phyloP scores from a whole-genome alignment of 2,329 filamentous ascomycete species.

The Grosmannia clavigera region DNA sequence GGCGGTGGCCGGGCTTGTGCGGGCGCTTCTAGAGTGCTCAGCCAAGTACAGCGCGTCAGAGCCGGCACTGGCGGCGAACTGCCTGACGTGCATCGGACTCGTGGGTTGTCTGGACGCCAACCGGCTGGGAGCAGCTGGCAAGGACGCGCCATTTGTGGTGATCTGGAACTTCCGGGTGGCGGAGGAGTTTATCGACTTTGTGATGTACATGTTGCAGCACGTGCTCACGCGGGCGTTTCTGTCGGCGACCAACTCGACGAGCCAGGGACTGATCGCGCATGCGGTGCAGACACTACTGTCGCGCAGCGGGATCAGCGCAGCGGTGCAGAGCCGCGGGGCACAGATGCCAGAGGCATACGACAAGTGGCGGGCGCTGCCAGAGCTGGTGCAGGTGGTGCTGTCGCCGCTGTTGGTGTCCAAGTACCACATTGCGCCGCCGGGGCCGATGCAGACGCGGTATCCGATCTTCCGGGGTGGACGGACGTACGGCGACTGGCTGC shows the following conservation, averaged over 20 bases:
- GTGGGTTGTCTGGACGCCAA: conserved; percentile 90
- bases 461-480: conserved; percentile 62
- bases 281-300: conserved; percentile 86
- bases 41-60: conserved; percentile 64
- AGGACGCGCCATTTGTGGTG: conserved; percentile 74
- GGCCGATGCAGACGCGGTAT: conserved; percentile 48
- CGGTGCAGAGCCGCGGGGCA: conserved; percentile 19
- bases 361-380: conserved; percentile 69
- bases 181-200: conserved; percentile 74
- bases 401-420: conserved; percentile 77
- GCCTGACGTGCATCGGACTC: conserved; percentile 72
- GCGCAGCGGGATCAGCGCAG: conserved; percentile 58
- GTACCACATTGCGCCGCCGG: conserved; percentile 59
- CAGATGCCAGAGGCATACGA: conserved; percentile 50
- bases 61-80: conserved; percentile 55
- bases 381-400: conserved; percentile 67
- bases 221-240: conserved; percentile 85
- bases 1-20: conserved; percentile 57
- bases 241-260: conserved; percentile 73
- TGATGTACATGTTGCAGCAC: conserved; percentile 72
- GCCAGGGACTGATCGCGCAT: conserved; percentile 86
- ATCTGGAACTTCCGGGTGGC: conserved; percentile 72
- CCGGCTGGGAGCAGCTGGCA: conserved; percentile 65
- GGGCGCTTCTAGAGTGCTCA: conserved; percentile 74
- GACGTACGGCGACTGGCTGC: conserved; percentile 71